Conservation (phyloP, 2,329 filamentous ascomycete genomes). For the Talaromyces atroroseus region DNA sequence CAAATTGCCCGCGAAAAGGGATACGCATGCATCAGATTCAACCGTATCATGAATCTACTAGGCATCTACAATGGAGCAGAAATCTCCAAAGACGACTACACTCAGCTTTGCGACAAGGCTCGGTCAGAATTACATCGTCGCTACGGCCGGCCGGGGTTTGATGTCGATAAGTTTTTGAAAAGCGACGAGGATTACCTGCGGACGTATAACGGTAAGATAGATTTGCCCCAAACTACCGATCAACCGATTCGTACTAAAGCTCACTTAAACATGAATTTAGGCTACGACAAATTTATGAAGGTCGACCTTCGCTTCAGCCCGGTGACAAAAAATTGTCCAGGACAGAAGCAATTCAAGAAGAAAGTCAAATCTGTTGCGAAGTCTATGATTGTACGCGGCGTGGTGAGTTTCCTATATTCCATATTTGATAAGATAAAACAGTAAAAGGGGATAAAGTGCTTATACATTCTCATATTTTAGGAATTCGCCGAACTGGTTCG, state of each 20-base stretch:
- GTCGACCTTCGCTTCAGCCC: conserved; percentile 5
- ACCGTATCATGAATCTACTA: conserved; percentile 35
- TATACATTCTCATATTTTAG: conserved; percentile 21
- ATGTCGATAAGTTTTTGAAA: conserved; percentile 2
- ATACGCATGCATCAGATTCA: conserved; percentile 30
- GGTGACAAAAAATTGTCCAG: conserved; percentile 2
- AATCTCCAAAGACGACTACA: conserved; percentile 22
- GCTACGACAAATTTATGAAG: conserved; percentile 7
- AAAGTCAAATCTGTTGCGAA: conserved; percentile 3
- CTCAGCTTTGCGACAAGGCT: conserved; percentile 18
- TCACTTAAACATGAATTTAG: background rate
- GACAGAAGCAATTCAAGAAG: conserved; percentile 3
- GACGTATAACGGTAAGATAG: background rate
- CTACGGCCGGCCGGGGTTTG: conserved; percentile 2
- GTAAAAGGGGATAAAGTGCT: conserved; percentile 13
- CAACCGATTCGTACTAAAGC: background rate
- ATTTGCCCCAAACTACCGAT: background rate
- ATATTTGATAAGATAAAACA: conserved; percentile 10
- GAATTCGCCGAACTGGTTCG: conserved; percentile 25
- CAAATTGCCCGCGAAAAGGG: conserved; percentile 30
- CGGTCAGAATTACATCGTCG: conserved; percentile 14
- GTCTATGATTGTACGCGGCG: conserved; percentile 6
- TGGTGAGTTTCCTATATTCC: conserved; percentile 8
- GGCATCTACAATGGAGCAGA: conserved; percentile 22
- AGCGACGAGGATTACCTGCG: conserved; percentile 4